Base-by-base conservation (phyloP, 2,329 filamentous ascomycete genomes). In the Ceratocystis lukuohia region DNA sequence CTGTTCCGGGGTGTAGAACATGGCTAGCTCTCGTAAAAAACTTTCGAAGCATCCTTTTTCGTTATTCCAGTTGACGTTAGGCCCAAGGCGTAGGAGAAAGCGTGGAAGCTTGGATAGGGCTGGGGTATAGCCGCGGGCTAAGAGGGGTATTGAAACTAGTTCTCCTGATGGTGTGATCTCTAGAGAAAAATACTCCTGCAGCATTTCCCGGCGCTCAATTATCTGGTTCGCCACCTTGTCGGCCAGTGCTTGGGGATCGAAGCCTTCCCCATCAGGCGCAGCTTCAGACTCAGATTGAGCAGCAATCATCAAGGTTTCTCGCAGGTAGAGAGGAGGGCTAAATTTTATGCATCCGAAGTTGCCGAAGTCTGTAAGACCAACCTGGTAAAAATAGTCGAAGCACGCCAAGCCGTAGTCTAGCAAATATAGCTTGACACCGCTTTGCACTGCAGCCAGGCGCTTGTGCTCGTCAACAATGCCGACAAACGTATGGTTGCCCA, bases 321-420 rank as follows among this genome's bases (percentile, higher is more conserved):
- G 77, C 4, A 99, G 77, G 67, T 85, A 80, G 0, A 96, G 81
- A 0, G 91, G 82, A 1, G 91, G 89, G 62, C 85, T 83, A 71
- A 99, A 91, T 10, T 84, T 85, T 67, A 99, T 91, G 25, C 80
- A 76, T 2, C 94, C 94, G 72, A 96, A 96, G 74, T 99, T 99
- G 1, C 88, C 91, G 76, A 99, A 99, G 73, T 99, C 91, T 0
- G 91, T 96, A 45, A 99, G 82, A 0, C 91, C 93, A 22, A 97
- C 78, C 76, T 99, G 94, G 77, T 99, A 99, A 74, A 97, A 95
- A 74, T 93, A 95, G 71, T 97, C 93, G 69, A 86, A 88, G 74
- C 85, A 89, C 1, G 89, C 78, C 73, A 93, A 86, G 10, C 91
- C 94, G 72, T 99, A 99, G 75, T 99, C 94, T 64, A 99, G 81